phyloP scores from a whole-genome alignment of 2,329 filamentous ascomycete genomes.

The Calonectria pseudoturangicola region DNA sequence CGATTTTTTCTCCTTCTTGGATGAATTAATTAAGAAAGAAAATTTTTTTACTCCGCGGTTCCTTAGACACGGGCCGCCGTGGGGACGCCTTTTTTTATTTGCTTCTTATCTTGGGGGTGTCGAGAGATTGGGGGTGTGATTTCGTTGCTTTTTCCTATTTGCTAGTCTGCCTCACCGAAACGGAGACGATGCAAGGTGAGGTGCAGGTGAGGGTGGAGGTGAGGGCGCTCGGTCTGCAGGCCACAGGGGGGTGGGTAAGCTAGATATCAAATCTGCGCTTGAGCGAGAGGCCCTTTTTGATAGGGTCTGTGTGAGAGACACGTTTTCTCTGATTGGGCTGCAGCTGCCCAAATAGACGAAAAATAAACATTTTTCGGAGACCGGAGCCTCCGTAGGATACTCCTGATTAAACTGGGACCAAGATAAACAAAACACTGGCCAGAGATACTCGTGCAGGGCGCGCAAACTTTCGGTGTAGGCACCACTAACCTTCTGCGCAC shows the following conservation, averaged over 20 bases:
- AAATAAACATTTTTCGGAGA: no score
- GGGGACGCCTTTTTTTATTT: not conserved
- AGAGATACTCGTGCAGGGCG: no score
- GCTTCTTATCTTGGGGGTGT: constrained; percentile 24
- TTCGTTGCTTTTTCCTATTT: not conserved
- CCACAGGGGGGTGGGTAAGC: not conserved
- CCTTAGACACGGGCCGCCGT: constrained; percentile 16
- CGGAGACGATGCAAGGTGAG: constrained; percentile 12
- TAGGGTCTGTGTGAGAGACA: no score
- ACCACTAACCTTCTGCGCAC: no score
- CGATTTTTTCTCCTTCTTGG: not conserved
- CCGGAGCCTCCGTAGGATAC: no score
- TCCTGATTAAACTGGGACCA: no score
- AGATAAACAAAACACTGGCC: no score
- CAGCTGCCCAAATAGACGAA: no score
- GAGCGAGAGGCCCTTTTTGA: no score
- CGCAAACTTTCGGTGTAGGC: no score
- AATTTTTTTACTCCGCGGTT: not conserved
- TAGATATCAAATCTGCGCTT: no score
- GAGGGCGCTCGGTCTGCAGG: constrained; percentile 16
- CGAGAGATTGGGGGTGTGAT: not conserved
- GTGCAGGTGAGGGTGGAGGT: not conserved
- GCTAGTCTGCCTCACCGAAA: not conserved
- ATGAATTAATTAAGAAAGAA: not conserved
- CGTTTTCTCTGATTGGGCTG: no score